These are phyloP conservation scores for Penicillium sp. DNA, from an alignment of 2,329 filamentous ascomycete genomes.

Conservation along the genomic window DNA sequence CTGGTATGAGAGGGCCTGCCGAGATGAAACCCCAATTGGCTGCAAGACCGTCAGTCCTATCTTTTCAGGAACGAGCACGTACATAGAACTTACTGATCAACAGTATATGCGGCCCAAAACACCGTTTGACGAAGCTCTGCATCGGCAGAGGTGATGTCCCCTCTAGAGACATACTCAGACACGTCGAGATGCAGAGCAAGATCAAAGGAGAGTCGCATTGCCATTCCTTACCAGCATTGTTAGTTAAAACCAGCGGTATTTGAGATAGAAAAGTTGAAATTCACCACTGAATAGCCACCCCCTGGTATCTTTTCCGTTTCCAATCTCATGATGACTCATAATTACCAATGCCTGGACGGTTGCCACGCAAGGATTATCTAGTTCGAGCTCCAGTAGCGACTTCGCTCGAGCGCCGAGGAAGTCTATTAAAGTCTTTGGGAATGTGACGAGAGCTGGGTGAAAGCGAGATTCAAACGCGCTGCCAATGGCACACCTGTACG, in stretches of 20 bases:
- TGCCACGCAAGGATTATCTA: slow-evolving; percentile 45
- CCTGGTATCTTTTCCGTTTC: slow-evolving; percentile 37
- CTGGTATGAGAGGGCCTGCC: slow-evolving; percentile 39
- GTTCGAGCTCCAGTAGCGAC: slow-evolving; percentile 43
- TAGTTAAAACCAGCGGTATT: no score
- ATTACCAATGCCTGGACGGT: slow-evolving; percentile 46
- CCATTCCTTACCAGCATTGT: slow-evolving; percentile 28
- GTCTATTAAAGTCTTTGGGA: slow-evolving; percentile 37
- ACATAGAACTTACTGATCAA: slow-evolving; percentile 23
- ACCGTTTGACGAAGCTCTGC: slow-evolving; percentile 31
- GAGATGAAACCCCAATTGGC: slow-evolving; percentile 37
- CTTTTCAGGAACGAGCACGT: background rate
- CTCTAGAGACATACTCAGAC: slow-evolving; percentile 14
- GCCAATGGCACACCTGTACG: slow-evolving; percentile 31
- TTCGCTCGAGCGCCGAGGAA: slow-evolving; percentile 42
- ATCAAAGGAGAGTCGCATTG: slow-evolving; percentile 37
- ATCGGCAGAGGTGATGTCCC: slow-evolving; percentile 13
- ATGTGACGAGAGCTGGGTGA: slow-evolving; percentile 32
- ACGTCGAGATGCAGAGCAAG: slow-evolving; percentile 34
- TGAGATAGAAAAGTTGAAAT: background rate
- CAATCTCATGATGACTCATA: slow-evolving; percentile 42
- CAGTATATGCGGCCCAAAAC: slow-evolving; percentile 40
- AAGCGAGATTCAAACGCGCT: slow-evolving; percentile 37
- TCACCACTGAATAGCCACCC: slow-evolving; percentile 46
- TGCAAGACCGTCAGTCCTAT: slow-evolving; percentile 4